Evolutionary conservation across 2,329 filamentous ascomycete species (phyloP), one percentile per base, ranked within the genome.

Genomic region (Coniochaeta ligniaria): DNA sequence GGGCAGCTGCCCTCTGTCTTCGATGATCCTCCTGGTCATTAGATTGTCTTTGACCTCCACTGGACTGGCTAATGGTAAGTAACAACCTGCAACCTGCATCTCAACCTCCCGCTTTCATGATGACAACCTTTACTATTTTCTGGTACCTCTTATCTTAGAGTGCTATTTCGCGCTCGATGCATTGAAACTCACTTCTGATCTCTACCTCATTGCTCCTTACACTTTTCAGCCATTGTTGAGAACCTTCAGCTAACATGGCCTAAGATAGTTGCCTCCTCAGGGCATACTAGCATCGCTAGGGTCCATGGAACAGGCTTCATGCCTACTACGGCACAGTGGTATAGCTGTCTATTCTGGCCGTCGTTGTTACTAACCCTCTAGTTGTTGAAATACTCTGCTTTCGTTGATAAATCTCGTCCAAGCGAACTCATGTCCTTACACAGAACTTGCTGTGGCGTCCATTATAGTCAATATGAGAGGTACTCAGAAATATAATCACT

Each of bases 131-230:
- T 78, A 69, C 74, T 80, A 89, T 93, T 96, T 93, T 96, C 91
- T 96, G 92, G 92, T 92, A 96, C 92, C 92, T 96, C 92, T 96
- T 95, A 92, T 92, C 85, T 91, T 88, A 95, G 86, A 81, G 82
- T 71, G 71, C 67, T 78, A 79, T n/a, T 35, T 74, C 72, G 80
- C 77, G 72, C 78, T 81, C 87, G 76, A 90, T 93, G 90, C 91
- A 91, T 90, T 84, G 81, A 89, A 52, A 79, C 80, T 88, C 88
- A 92, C 90, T 91, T 92, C 90, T 93, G 90, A 93, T 70, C 62
- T 45, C 38, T 52, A 59, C 61, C 62, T 55, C 38, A 33, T 35
- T 17, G 31, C 26, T 57, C 35, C 54, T 56, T 31, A 50, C 28
- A 52, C 36, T 55, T 47, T 43, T 33, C 58, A 59, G 24, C 26